Base-by-base conservation (phyloP, 495 filamentous ascomycete species). In the Acidiella bohemica region DNA sequence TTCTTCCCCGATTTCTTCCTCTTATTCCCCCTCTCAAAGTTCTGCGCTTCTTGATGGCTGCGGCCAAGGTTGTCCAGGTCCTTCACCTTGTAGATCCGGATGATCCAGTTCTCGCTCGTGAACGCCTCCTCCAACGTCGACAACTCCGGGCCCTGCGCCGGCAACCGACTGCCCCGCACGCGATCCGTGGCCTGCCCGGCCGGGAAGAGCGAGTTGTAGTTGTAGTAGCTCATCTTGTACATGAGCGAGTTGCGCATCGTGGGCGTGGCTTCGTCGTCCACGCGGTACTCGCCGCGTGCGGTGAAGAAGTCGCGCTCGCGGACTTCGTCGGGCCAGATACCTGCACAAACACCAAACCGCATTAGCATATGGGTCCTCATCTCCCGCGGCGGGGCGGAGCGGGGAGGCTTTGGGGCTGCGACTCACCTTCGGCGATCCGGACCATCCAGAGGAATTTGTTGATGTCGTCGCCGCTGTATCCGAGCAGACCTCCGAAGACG, bases 361-460 rank as follows among this genome's bases (percentile, higher is more conserved):
- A 26, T 47, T 21, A 42, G 45, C 24, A 16, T 23, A 18, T 38
- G 14, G 12, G 9, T 37, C 18, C 20, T 7, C 13, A 14, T 10
- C 27, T 17, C 21, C 8, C 23, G 13, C 32, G 2, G 22, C 4
- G 16, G 4, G 1, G 18, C 14, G 20, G 25, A 16, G 13, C 26
- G 32, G 14, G 14, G 32, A 23, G 31, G 22, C 2, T 2, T 9
- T 23, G 35, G 22, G 9, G 19, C 13, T 23, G 8, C 36, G n/a
- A 13, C 43, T 47, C 19, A 51, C 48, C 48, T 62, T 96, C 92
- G 27, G 92, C 90, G 50, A 99, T 99, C 56, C 92, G 76, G 39
- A 99, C 90, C 92, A 99, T 99, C 92, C 92, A 99, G 42, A 99
- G 65, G 71, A 99, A 99, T 66, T 99, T 99, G 67, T 99, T 99